These are phyloP conservation scores for Umbelopsis ramanniana DNA, from an alignment of 192 early-diverging fungal species.

Conservation along the genomic window DNA sequence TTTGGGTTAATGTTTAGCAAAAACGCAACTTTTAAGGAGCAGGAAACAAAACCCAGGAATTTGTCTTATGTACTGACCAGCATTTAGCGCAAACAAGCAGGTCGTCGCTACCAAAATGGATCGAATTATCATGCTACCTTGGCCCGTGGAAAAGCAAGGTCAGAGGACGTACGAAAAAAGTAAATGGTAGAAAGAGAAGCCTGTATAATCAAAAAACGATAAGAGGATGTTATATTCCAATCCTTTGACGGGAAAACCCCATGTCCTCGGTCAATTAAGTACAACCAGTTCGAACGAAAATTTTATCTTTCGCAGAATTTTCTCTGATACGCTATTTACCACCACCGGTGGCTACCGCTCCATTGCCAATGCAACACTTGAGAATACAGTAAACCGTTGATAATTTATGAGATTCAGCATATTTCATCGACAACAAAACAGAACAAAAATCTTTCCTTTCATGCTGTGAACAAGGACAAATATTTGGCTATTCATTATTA, in stretches of 20 bases:
- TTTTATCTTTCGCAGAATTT: not conserved
- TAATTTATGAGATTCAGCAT: no score
- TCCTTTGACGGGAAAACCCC: not conserved
- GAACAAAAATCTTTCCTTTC: no score
- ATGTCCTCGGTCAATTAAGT: constrained; percentile 17
- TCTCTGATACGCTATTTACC: not conserved
- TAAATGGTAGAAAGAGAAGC: no score
- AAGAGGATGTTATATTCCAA: not conserved
- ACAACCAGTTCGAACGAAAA: not conserved
- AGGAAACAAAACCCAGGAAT: not conserved
- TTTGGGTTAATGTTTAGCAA: not conserved
- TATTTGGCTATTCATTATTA: not conserved
- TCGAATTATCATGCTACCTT: not conserved
- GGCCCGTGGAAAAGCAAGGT: no score
- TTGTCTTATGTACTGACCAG: not conserved
- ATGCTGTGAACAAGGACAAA: no score
- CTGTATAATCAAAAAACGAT: no score
- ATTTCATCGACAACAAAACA: no score
- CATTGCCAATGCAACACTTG: no score
- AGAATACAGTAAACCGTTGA: no score
- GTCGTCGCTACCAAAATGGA: not conserved
- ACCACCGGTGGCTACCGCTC: not conserved
- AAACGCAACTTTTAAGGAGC: not conserved
- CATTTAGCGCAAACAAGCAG: not conserved
- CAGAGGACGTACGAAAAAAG: not conserved